A percentile compares a stretch with the other conserved stretches of the same genome.
Conservation (phyloP, 1,284 basidiomycete genomes). For the Cryptococcus depauperatus region DNA sequence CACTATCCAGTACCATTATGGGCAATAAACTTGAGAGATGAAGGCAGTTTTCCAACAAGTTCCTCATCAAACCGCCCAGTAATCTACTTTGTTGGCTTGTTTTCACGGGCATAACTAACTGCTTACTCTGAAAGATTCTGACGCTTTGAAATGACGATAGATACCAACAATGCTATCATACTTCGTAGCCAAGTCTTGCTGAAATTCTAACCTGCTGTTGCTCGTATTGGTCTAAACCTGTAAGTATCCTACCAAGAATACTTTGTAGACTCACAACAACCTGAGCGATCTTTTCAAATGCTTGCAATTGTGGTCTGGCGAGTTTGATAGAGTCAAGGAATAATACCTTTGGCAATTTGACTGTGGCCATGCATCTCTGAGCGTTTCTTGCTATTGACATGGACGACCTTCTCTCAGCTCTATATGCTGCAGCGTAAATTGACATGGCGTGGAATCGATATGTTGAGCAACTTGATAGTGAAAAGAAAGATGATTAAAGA, state of each 20-base stretch:
- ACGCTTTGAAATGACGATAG: constrained; percentile 27
- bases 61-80: constrained; percentile 24
- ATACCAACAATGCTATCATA: constrained; percentile 19
- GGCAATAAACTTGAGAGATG: constrained; percentile 15
- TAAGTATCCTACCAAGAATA: too few relatives aligned
- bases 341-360: constrained; percentile 18
- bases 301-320: constrained; percentile 14
- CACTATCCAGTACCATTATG: constrained; percentile 26
- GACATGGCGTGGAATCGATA: too few relatives aligned
- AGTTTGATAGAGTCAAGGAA: constrained; percentile 24
- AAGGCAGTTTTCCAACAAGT: constrained; percentile 13
- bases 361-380: background rate
- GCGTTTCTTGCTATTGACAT: background rate
- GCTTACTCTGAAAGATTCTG: constrained; percentile 21
- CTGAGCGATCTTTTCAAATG: constrained; percentile 9
- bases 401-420: too few relatives aligned
- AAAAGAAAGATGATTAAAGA: too few relatives aligned
- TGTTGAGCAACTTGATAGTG: too few relatives aligned
- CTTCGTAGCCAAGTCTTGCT: constrained; percentile 14
- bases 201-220: constrained; percentile 15
- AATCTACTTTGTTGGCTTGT: constrained; percentile 3
- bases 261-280: constrained; percentile 16
- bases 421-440: too few relatives aligned
- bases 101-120: background rate
- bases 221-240: constrained; percentile 14